These are phyloP conservation scores for Prunus kanzakura DNA, from an alignment of 306 rosid species.

Conservation along the genomic window DNA sequence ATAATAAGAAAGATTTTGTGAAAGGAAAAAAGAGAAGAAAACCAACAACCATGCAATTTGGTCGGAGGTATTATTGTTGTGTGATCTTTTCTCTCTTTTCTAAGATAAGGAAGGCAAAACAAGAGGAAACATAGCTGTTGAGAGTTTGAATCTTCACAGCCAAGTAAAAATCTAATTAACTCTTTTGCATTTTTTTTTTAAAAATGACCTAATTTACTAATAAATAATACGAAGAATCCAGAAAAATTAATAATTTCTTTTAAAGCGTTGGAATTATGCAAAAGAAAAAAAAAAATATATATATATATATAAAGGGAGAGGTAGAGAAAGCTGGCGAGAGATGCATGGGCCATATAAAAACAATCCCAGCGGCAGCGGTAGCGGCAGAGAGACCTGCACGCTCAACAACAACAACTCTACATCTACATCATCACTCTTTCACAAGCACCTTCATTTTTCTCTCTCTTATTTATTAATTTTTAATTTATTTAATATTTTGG, in stretches of 20 bases:
- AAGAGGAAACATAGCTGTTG: slow-evolving; percentile 26
- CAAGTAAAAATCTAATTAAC: slow-evolving; percentile 12
- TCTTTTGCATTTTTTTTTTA: no score
- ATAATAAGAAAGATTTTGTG: slow-evolving; percentile 8
- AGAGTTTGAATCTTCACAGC: slow-evolving; percentile 29
- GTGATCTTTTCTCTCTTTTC: slow-evolving; percentile 36
- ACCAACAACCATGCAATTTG: slow-evolving; percentile 38
- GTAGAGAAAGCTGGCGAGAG: slow-evolving; percentile 40
- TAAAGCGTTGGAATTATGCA: not conserved
- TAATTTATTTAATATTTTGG: not conserved
- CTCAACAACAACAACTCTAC: slow-evolving; percentile 35
- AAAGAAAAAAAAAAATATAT: not conserved
- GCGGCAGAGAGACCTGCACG: slow-evolving; percentile 43
- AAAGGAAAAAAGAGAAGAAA: slow-evolving; percentile 21
- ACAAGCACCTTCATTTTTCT: slow-evolving; percentile 1
- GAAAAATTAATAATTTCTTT: not conserved
- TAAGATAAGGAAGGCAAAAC: slow-evolving; percentile 19
- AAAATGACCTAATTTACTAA: slow-evolving; percentile 11
- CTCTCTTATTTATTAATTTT: not conserved
- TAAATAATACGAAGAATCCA: not conserved
- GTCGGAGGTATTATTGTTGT: slow-evolving; percentile 16
- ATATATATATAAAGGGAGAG: not conserved
- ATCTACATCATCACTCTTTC: slow-evolving; percentile 23
- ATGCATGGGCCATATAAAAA: slow-evolving; percentile 50
- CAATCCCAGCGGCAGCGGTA: slow-evolving; percentile 43